Conservation (phyloP, 208 protist species). For the Acanthamoeba healyi region DNA sequence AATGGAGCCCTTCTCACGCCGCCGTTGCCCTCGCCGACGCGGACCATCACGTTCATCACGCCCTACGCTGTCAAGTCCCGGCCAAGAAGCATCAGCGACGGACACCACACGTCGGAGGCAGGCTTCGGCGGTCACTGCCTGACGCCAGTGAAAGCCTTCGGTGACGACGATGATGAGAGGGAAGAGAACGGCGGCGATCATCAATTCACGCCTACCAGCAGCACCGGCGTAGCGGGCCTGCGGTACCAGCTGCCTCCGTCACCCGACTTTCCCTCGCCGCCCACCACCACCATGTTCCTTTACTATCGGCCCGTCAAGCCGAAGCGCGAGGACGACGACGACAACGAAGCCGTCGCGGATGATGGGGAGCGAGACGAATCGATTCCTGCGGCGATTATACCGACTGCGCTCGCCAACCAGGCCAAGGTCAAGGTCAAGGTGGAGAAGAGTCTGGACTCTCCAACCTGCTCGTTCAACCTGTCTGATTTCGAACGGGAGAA, state of each 20-base stretch:
- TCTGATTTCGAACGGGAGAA: not conserved
- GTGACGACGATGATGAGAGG: too few relatives aligned
- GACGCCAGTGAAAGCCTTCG: too few relatives aligned
- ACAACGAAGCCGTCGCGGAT: not conserved
- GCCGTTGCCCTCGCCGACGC: not conserved
- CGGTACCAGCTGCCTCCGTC: not conserved
- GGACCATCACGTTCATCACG: constrained; percentile 6
- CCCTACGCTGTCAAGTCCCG: not conserved
- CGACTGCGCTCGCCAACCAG: too few relatives aligned
- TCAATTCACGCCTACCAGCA: too few relatives aligned
- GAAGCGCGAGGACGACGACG: not conserved
- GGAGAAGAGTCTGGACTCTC: not conserved
- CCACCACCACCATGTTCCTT: not conserved
- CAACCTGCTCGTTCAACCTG: not conserved
- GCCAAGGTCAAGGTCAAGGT: not conserved
- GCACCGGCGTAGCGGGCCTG: too few relatives aligned
- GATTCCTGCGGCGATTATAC: too few relatives aligned
- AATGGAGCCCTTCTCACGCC: not conserved
- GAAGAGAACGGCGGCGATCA: too few relatives aligned
- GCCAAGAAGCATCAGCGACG: too few relatives aligned
- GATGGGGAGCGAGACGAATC: too few relatives aligned
- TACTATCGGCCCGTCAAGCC: not conserved
- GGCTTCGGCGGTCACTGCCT: too few relatives aligned
- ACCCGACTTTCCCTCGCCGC: not conserved
- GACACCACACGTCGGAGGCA: too few relatives aligned